Conservation (phyloP, 805 yeast genomes). For the Metschnikowia continentalis region DNA sequence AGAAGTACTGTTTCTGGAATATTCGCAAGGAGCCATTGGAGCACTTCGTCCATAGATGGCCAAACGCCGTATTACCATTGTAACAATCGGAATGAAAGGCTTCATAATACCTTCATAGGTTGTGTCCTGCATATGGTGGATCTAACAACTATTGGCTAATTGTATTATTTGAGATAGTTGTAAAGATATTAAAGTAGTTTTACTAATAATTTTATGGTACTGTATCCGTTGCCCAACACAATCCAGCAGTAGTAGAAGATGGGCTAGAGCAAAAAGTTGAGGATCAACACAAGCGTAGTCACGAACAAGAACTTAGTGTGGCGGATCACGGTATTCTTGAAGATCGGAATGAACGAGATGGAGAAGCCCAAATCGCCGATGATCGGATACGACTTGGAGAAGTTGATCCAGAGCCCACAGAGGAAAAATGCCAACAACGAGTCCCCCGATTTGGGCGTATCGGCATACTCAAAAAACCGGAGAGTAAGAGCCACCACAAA, state of each 20-base stretch:
- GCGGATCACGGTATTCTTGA: constrained; percentile 46
- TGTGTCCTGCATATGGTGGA: too few relatives aligned
- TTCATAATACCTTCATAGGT: too few relatives aligned
- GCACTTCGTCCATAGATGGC: too few relatives aligned
- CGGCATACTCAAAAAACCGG: constrained; percentile 45
- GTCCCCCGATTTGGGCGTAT: constrained; percentile 30
- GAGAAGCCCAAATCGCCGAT: constrained; percentile 64
- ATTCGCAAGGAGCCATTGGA: too few relatives aligned
- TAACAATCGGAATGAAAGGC: too few relatives aligned
- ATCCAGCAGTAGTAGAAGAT: constrained; percentile 94
- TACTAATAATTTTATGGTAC: too few relatives aligned
- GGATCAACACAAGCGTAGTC: constrained; percentile 44
- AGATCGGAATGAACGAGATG: constrained; percentile 35
- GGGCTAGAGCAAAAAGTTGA: constrained; percentile 68
- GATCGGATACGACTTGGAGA: constrained; percentile 83
- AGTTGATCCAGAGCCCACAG: constrained; percentile 43
- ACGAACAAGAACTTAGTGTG: constrained; percentile 44
- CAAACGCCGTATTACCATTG: too few relatives aligned
- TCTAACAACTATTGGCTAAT: too few relatives aligned
- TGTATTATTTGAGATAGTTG: too few relatives aligned
- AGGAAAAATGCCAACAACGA: constrained; percentile 54
- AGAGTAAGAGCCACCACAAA: constrained; percentile 72
- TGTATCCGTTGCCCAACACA: constrained; percentile 87
- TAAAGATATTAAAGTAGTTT: too few relatives aligned
- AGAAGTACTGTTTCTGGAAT: too few relatives aligned